Base-by-base conservation (phyloP, 345 rosid genomes). In the Zanthoxylum bungeanum region DNA sequence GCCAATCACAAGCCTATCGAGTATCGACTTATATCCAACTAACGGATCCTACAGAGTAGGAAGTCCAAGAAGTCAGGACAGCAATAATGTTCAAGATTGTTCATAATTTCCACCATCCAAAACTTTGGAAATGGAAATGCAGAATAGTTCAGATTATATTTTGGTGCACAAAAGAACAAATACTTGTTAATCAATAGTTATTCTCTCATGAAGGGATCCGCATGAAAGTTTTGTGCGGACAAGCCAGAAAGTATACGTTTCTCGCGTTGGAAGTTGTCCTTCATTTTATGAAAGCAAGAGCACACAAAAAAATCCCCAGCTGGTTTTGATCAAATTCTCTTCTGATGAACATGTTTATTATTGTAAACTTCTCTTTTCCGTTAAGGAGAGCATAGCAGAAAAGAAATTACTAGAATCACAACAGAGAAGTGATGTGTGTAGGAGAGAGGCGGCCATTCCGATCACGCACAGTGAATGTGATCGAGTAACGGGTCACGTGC, bases 151-250 rank as follows among this genome's bases (percentile, higher is more conserved):
- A 28, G 7, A 47, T 5, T 19, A 21, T 9, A 7, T n/a, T n/a
- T 60, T 51, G 58, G 65, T 33, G 37, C 70, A 71, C 44, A 22
- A 71, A 60, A 64, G 39, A 69, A 73, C 51, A 71, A 62, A 33
- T 17, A 60, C 55, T 39, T 40, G 60, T 55, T 31, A 11, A 61
- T 55, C 42, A 79, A 19, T 34, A n/a, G n/a, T n/a, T n/a, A n/a
- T n/a, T n/a, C n/a, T n/a, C n/a, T n/a, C n/a, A n/a, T n/a, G n/a
- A n/a, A n/a, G n/a, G n/a, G n/a, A n/a, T n/a, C n/a, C n/a, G n/a
- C n/a, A n/a, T n/a, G n/a, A n/a, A n/a, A n/a, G n/a, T n/a, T n/a
- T n/a, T n/a, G n/a, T n/a, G n/a, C n/a, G n/a, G n/a, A n/a, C n/a
- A n/a, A n/a, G n/a, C n/a, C n/a, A n/a, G n/a, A n/a, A n/a, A n/a